Evolutionary conservation across 2,329 filamentous ascomycete genomes (phyloP).

Genomic region (Curvularia sp.): DNA sequence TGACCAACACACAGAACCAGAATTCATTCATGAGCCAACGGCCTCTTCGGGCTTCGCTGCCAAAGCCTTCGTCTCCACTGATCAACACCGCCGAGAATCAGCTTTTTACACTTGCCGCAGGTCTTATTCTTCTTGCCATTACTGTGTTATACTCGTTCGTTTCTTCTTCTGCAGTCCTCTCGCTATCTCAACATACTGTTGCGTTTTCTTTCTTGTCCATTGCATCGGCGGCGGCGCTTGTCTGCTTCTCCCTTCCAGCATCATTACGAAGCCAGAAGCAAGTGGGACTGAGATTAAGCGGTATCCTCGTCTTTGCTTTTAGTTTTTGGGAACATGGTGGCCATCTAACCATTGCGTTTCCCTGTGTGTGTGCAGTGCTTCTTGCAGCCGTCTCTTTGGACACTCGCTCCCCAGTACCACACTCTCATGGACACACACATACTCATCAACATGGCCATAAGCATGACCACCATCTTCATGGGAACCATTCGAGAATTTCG

Average conservation of each 20-base stretch:
- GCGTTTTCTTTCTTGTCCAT: slow-evolving; percentile 53
- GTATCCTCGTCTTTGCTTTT: slow-evolving; percentile 33
- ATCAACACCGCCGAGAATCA: slow-evolving; percentile 52
- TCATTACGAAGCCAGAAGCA: slow-evolving; percentile 51
- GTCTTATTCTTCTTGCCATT: slow-evolving; percentile 46
- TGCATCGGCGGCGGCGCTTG: slow-evolving; percentile 52
- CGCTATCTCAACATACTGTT: slow-evolving; percentile 44
- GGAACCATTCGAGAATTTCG: slow-evolving; percentile 72
- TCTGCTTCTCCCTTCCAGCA: slow-evolving; percentile 53
- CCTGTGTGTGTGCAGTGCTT: slow-evolving; percentile 40
- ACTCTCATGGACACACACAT: slow-evolving; percentile 43
- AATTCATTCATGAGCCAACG: slow-evolving; percentile 33
- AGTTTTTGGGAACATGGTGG: slow-evolving; percentile 34
- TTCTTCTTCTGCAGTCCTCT: slow-evolving; percentile 41
- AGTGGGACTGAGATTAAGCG: slow-evolving; percentile 43
- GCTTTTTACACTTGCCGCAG: slow-evolving; percentile 54
- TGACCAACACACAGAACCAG: slow-evolving; percentile 33
- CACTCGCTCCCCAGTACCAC: slow-evolving; percentile 38
- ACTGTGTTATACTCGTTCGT: slow-evolving; percentile 49
- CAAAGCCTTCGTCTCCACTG: slow-evolving; percentile 46
- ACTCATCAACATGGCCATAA: slow-evolving; percentile 34
- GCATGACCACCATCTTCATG: slow-evolving; percentile 50
- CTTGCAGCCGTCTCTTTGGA: slow-evolving; percentile 54
- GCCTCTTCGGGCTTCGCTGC: slow-evolving; percentile 36
- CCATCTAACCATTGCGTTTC: slow-evolving; percentile 25